Percentiles rank a stretch among this genome's conserved stretches.
These are phyloP conservation scores for Uronychia setigera DNA, from an alignment of 73 alveolate species.

Conservation along the genomic window DNA sequence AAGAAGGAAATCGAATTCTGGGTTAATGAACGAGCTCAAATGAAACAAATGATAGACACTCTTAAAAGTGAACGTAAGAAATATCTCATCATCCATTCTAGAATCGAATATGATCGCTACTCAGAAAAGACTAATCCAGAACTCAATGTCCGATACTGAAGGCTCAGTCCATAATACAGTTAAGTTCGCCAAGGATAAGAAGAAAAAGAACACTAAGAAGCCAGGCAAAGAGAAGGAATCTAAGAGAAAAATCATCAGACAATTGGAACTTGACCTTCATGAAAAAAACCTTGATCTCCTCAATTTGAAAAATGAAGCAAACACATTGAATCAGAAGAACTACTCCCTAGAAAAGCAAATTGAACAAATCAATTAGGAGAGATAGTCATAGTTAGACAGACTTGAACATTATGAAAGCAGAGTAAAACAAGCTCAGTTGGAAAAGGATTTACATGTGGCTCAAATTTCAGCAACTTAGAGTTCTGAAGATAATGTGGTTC, in stretches of 20 bases:
- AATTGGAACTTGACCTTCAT: background rate
- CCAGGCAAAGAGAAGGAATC: constrained; percentile 21
- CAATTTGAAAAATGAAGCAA: background rate
- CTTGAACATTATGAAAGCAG: background rate
- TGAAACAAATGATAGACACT: constrained; percentile 50
- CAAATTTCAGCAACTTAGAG: background rate
- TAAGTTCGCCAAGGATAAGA: background rate
- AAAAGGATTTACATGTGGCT: constrained; percentile 20
- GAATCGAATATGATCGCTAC: background rate
- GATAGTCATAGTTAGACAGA: background rate
- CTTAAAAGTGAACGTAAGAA: constrained; percentile 19
- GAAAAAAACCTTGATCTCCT: background rate
- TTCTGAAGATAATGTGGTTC: background rate
- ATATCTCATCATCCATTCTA: background rate
- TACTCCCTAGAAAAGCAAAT: background rate
- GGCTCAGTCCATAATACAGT: background rate
- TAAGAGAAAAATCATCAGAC: constrained; percentile 1
- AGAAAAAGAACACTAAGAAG: constrained; percentile 24
- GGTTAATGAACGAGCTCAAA: constrained; percentile 51
- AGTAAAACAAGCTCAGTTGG: constrained; percentile 40
- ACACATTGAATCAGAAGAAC: background rate
- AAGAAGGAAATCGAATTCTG: constrained; percentile 49
- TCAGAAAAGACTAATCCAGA: background rate
- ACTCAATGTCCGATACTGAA: background rate
- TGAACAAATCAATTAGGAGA: background rate